Conservation (phyloP, 140 eudicot species). For the Ambrosia hybrid region DNA sequence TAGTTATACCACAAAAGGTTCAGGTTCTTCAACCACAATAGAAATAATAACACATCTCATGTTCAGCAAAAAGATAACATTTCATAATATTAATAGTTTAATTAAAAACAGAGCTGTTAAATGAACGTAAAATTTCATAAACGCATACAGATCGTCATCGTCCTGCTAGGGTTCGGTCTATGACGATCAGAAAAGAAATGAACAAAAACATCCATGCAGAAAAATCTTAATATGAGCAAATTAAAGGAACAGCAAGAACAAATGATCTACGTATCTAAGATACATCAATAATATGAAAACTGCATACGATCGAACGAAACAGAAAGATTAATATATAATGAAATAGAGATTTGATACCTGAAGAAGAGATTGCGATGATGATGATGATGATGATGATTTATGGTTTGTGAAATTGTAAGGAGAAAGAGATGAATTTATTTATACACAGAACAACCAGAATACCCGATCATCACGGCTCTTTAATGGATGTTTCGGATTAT, state of each 20-base stretch:
- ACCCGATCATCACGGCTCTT: constrained; percentile 34
- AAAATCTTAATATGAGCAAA: constrained; percentile 6
- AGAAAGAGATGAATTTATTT: constrained; percentile 2
- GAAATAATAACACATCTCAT: no score
- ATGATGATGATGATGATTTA: background rate
- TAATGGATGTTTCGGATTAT: constrained; percentile 8
- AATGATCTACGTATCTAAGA: background rate
- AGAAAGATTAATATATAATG: background rate
- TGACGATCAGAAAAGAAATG: background rate
- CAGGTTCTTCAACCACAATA: no score
- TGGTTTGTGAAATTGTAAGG: background rate
- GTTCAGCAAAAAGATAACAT: no score
- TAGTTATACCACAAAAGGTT: no score
- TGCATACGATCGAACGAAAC: background rate
- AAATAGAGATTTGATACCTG: constrained; percentile 18
- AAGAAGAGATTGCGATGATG: constrained; percentile 20
- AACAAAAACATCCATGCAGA: constrained; percentile 21
- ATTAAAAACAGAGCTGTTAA: no score
- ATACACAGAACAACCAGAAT: background rate
- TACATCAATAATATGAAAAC: background rate
- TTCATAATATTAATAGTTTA: no score
- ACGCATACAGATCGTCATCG: no score
- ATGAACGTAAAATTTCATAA: no score
- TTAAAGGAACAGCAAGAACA: background rate
- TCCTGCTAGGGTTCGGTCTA: background rate